Evolutionary conservation across 371 early-diverging fungal genomes (phyloP), one percentile per base, ranked within the genome.

Genomic region (Zancudomyces culisetae): DNA sequence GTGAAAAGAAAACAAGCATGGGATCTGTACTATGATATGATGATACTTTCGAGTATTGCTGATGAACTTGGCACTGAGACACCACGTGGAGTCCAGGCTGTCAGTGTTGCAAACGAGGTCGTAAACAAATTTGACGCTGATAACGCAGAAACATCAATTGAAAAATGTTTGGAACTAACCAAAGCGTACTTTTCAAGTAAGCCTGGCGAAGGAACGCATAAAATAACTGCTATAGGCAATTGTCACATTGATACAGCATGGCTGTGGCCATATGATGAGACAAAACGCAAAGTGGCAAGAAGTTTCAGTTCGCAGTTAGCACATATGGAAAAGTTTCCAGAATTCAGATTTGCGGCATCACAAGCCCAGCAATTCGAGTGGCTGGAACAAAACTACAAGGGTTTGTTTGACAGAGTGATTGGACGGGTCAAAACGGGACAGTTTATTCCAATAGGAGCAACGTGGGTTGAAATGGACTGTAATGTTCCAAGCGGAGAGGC

Each of bases 391-490:
- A 61, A 78, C 15, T 94, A 97, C 62, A 95, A 94, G 2, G 54
- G 65, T 10, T 60, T 95, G 12, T 93, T 93, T 55, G 66, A 78
- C 29, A 73, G 78, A 43, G 77, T 97, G 23, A 66, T 81, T 60
- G 69, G 72, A 10, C 76, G 77, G 49, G 74, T 73, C 56, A 76
- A 78, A 53, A 53, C 55, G 0, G 90, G 88, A 0, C 78, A 82
- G 67, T 97, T 96, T 70, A 74, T 90, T 42, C 87, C 91, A n/a
- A 83, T 92, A 59, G 98, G 98, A 28, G 89, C 86, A 55, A 88
- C 93, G 18, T 97, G 96, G 96, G 82, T 94, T 12, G 98, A 97
- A 64, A 95, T 88, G 92, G 98, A 97, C 63, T 84, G 88, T 63
- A 97, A 97, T 64, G 68, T 94, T 55, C 95, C 96, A 27, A 83